Base-by-base conservation (phyloP, 2,329 filamentous ascomycete species). In the Sphaerulina populicola region DNA sequence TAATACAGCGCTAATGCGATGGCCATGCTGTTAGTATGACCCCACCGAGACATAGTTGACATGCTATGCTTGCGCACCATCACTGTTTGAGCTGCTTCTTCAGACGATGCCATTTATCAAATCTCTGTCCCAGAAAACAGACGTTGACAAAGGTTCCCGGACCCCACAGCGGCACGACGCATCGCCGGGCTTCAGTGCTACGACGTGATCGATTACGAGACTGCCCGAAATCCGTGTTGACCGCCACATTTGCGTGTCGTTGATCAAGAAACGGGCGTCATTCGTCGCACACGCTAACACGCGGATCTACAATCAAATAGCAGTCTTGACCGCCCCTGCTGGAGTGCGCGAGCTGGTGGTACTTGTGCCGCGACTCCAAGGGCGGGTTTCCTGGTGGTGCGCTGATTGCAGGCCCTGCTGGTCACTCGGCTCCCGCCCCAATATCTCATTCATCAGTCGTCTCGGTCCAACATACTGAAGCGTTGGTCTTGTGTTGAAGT, bases 381-480 rank as follows among this genome's bases (percentile, higher is more conserved):
- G 56, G 6, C 60, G 55, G 27, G 58, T 57, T 31, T 46, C 48
- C 30, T 44, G 58, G 15, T 40, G 33, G 44, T 46, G 57, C 9
- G 57, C 58, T 38, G 57, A 56, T 38, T 56, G 59, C 8, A 53
- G 59, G 49, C 57, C 61, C 23, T 51, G 53, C 37, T 57, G 40
- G 53, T 57, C 53, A 42, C 55, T 54, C 58, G 51, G 71, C 66
- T 57, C 58, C 40, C 80, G 75, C 63, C 79, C 74, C 65, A 85
- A 81, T 55, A 84, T 76, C 56, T 82, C 79, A 65, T 81, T 77
- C 58, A 85, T 78, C 55, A 85, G 71, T 36, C 76, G 74, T 62
- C 76, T 81, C 11, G 82, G 79, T 21, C 77, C 77, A 57, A 84
- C 72, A 53, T 80, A 79, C 57, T 84, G 81, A 65, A 83, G 71